phyloP scores from a whole-genome alignment of 345 rosid genomes.

The Eucalyptus polybractea region DNA sequence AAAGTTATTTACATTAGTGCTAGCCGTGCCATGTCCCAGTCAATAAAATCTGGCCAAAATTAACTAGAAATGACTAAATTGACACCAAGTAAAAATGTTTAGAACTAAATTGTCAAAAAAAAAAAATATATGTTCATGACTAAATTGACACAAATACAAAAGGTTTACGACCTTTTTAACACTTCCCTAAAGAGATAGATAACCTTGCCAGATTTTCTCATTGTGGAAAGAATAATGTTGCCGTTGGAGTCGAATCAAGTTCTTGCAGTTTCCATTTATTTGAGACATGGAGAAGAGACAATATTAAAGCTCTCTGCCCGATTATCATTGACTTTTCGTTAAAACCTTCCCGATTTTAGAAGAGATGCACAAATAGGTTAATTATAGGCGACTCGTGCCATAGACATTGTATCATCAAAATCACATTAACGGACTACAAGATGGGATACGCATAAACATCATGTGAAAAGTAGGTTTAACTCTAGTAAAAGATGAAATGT shows the following conservation, averaged over 20 bases:
- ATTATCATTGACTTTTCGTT: background rate
- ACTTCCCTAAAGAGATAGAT: too few relatives aligned
- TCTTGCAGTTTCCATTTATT: background rate
- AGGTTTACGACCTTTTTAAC: too few relatives aligned
- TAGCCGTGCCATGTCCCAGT: rapidly evolving
- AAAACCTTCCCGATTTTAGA: background rate
- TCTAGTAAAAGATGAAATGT: background rate
- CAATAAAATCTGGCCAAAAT: too few relatives aligned
- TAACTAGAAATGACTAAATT: rapidly evolving
- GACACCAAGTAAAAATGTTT: rapidly evolving
- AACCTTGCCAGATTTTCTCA: background rate
- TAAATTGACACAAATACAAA: too few relatives aligned
- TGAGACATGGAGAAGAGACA: background rate
- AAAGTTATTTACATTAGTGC: too few relatives aligned
- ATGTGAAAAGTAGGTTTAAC: background rate
- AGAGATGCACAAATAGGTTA: background rate
- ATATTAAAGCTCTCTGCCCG: background rate
- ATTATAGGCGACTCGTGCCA: background rate
- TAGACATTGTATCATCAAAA: background rate
- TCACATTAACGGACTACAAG: background rate
- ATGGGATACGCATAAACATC: background rate
- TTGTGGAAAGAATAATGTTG: background rate
- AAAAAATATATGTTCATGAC: rapidly evolving
- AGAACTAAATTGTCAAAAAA: too few relatives aligned
- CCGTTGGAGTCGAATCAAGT: background rate